Evolutionary conservation across 2,329 filamentous ascomycete species (phyloP).

Genomic region (Cladosporium sp.): DNA sequence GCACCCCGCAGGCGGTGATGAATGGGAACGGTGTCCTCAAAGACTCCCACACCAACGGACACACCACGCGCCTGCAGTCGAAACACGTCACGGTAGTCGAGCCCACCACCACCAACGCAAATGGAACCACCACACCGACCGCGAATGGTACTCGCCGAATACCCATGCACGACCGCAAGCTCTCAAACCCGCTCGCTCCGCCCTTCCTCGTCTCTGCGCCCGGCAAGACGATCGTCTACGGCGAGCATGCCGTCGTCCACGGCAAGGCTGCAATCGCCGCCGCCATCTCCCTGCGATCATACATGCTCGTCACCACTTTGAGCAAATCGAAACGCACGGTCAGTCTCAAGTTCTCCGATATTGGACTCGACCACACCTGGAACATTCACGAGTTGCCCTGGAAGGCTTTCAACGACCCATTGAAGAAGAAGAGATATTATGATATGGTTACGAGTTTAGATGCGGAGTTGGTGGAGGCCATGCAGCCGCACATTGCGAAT

Average conservation of each 20-base stretch:
- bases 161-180: constrained; percentile 26
- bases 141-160: constrained; percentile 11
- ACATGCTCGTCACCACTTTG: constrained; percentile 90
- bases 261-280: constrained; percentile 96
- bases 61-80: constrained; percentile 10
- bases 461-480: constrained; percentile 73
- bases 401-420: constrained; percentile 73
- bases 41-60: constrained; percentile 9
- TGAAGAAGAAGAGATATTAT: constrained; percentile 94
- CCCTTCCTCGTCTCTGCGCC: constrained; percentile 98
- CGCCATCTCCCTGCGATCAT: constrained; percentile 90
- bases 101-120: constrained; percentile 4
- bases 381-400: constrained; percentile 90
- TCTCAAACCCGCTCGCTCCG: constrained; percentile 67
- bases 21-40: constrained; percentile 12
- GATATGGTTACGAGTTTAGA: constrained; percentile 79
- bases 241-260: constrained; percentile 96
- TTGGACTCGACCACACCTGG: constrained; percentile 88
- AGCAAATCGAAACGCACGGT: constrained; percentile 90
- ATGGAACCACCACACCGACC: neutral
- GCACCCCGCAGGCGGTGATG: neutral
- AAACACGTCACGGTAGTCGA: constrained; percentile 17
- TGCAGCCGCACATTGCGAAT: constrained; percentile 73
- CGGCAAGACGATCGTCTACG: constrained; percentile 97
- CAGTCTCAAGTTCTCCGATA: constrained; percentile 85